These are phyloP conservation scores for Mycena amicta DNA, from an alignment of 768 basidiomycete species.

Conservation along the genomic window DNA sequence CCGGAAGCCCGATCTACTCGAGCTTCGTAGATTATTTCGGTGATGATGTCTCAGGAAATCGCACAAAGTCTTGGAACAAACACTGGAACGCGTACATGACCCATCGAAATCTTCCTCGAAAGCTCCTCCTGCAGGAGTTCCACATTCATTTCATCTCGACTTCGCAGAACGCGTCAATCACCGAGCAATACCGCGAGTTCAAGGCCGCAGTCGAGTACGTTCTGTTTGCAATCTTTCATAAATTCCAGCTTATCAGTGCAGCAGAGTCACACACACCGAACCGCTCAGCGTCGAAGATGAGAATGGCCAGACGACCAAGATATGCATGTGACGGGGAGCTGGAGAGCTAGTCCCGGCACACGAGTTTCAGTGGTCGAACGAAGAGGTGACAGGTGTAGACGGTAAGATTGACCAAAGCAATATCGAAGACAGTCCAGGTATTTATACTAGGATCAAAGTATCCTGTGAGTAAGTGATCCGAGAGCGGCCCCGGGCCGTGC, in stretches of 20 bases:
- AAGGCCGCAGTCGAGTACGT: conserved; percentile 33
- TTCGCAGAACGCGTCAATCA: conserved; percentile 35
- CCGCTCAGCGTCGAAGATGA: conserved; percentile 36
- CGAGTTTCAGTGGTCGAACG: background rate
- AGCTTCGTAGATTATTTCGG: conserved; percentile 36
- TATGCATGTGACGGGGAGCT: background rate
- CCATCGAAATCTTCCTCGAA: conserved; percentile 37
- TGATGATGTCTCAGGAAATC: conserved; percentile 48
- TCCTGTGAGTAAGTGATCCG: background rate
- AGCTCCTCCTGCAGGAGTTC: conserved; percentile 38
- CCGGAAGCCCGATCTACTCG: conserved; percentile 33
- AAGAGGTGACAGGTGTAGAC: background rate
- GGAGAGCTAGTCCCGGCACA: background rate
- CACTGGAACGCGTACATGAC: conserved; percentile 45
- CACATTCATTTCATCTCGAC: conserved; percentile 42
- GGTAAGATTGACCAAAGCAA: background rate
- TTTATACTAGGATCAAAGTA: background rate
- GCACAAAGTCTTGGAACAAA: conserved; percentile 37
- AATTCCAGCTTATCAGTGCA: too few species aligned
- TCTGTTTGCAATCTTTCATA: conserved; percentile 15
- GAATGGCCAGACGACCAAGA: background rate
- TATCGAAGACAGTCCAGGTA: background rate
- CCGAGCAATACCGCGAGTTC: conserved; percentile 41
- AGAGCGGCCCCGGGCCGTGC: background rate
- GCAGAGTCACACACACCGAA: conserved; percentile 23